phyloP scores from a whole-genome alignment of 345 rosid genomes.

The Rhizophora mangle region DNA sequence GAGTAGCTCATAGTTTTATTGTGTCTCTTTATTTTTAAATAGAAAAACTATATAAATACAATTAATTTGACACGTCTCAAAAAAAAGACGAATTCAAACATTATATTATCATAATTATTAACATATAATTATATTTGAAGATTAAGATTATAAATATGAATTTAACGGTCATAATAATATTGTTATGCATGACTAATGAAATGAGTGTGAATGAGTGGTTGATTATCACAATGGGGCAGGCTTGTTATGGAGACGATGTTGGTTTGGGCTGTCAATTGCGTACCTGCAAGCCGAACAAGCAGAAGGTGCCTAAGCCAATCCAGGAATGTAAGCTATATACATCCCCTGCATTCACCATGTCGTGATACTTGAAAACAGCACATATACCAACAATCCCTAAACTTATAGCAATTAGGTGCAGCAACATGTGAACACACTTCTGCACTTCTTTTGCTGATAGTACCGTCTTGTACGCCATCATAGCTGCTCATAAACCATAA shows the following conservation, averaged over 20 bases:
- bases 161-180: too few species aligned
- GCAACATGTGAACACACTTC: conserved; percentile 52
- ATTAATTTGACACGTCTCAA: too few species aligned
- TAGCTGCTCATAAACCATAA: conserved; percentile 39
- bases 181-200: too few species aligned
- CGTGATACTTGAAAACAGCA: conserved; percentile 81
- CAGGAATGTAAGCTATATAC: conserved; percentile 78
- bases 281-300: conserved; percentile 69
- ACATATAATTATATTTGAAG: too few species aligned
- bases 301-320: conserved; percentile 67
- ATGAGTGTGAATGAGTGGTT: neutral
- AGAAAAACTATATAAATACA: neutral
- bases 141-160: too few species aligned
- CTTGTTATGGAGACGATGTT: too few species aligned
- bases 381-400: conserved; percentile 67
- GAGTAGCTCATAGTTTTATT: neutral
- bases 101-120: too few species aligned
- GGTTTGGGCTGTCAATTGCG: too few species aligned
- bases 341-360: conserved; percentile 40
- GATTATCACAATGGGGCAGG: neutral
- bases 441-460: conserved; percentile 20
- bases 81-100: too few species aligned
- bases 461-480: conserved; percentile 77
- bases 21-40: neutral
- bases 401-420: conserved; percentile 51